Evolutionary conservation across 2,329 filamentous ascomycete genomes (phyloP).

Genomic region (Tolypocladium ophioglossoides): DNA sequence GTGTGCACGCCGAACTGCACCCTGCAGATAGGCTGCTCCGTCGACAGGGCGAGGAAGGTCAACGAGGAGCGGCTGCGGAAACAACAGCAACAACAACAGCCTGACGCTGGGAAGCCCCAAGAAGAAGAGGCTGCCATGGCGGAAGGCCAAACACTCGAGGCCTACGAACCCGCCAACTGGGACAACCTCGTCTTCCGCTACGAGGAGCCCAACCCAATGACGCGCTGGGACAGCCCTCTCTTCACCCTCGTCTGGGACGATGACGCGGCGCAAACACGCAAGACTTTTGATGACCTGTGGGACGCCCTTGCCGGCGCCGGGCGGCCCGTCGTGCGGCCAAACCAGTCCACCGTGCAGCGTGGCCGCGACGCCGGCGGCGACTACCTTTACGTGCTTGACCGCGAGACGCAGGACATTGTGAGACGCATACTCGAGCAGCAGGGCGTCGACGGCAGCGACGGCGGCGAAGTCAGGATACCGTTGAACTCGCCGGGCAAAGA

Average conservation of each 20-base stretch:
- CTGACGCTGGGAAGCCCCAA: slow-evolving; percentile 2
- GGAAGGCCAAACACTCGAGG: slow-evolving; percentile 17
- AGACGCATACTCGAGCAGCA: slow-evolving; percentile 59
- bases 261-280: slow-evolving; percentile 42
- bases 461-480: slow-evolving; percentile 42
- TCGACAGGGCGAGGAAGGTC: slow-evolving; percentile 40
- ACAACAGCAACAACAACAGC: background rate
- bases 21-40: slow-evolving; percentile 50
- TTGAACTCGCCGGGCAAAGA: slow-evolving; percentile 25
- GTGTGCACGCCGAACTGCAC: slow-evolving; percentile 66
- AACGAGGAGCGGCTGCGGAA: slow-evolving; percentile 47
- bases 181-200: slow-evolving; percentile 74
- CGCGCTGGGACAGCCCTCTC: slow-evolving; percentile 72
- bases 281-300: slow-evolving; percentile 59
- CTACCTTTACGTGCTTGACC: slow-evolving; percentile 72
- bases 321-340: slow-evolving; percentile 57
- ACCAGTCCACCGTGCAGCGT: slow-evolving; percentile 61
- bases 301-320: slow-evolving; percentile 56
- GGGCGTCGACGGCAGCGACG: slow-evolving; percentile 54
- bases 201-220: slow-evolving; percentile 80
- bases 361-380: slow-evolving; percentile 55
- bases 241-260: slow-evolving; percentile 75
- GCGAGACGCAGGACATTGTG: slow-evolving; percentile 67
- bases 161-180: slow-evolving; percentile 52
- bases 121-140: background rate